These are phyloP conservation scores for Polyplosphaeria fusca DNA, from an alignment of 495 filamentous ascomycete genomes.

Conservation along the genomic window DNA sequence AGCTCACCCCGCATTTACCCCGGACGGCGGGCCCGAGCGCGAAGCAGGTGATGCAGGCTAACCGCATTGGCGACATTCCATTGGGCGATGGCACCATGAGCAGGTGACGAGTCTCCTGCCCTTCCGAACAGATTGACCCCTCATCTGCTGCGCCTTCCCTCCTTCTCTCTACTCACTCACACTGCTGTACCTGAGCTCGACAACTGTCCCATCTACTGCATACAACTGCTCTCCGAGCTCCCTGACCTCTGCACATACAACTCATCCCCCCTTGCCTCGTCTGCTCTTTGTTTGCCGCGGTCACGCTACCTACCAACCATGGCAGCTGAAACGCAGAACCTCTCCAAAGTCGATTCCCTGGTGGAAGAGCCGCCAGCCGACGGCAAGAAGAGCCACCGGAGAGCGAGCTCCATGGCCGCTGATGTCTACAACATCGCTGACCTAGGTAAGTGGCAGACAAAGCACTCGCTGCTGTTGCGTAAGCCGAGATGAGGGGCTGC, in stretches of 20 bases:
- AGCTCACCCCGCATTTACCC: slow-evolving; percentile 29
- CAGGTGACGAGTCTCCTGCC: slow-evolving; percentile 31
- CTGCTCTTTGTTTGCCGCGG: background rate
- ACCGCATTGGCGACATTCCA: slow-evolving; percentile 25
- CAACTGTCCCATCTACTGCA: slow-evolving; percentile 4
- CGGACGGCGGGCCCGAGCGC: slow-evolving; percentile 11
- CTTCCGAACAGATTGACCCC: slow-evolving; percentile 24
- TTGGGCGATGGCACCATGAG: slow-evolving; percentile 29
- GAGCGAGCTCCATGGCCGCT: slow-evolving; percentile 62
- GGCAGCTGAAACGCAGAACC: slow-evolving; percentile 52
- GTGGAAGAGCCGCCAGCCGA: slow-evolving; percentile 71
- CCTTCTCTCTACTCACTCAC: slow-evolving; percentile 23
- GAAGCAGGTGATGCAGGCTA: slow-evolving; percentile 10
- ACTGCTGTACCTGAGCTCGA: background rate
- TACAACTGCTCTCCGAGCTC: background rate
- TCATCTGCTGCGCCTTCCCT: slow-evolving; percentile 25
- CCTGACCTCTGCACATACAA: background rate
- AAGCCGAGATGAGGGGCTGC: slow-evolving; percentile 9
- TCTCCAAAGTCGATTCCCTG: slow-evolving; percentile 84
- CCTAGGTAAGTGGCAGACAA: slow-evolving; percentile 58
- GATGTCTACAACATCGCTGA: slow-evolving; percentile 82
- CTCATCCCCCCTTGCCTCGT: background rate
- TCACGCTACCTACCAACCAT: slow-evolving; percentile 45
- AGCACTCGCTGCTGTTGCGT: slow-evolving; percentile 9
- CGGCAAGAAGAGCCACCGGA: slow-evolving; percentile 57